Conservation (phyloP, 2,329 filamentous ascomycete species). For the Didymella segeticola region DNA sequence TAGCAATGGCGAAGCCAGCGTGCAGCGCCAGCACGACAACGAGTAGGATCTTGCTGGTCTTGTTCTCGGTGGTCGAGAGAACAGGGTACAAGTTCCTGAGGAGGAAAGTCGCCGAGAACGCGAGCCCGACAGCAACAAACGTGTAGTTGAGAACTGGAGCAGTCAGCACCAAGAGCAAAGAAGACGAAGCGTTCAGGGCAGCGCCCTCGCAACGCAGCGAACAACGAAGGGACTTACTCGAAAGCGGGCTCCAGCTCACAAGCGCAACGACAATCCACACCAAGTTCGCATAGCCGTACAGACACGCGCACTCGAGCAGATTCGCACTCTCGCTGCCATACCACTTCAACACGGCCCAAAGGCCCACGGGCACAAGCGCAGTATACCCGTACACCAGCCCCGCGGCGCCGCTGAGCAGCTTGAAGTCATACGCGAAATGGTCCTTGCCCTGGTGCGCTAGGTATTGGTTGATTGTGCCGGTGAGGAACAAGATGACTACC, state of each 20-base stretch:
- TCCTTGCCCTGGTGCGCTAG: constrained; percentile 70
- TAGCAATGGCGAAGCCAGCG: constrained; percentile 87
- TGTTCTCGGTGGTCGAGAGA: constrained; percentile 87
- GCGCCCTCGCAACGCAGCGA: too few relatives aligned
- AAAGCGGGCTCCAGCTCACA: constrained; percentile 87
- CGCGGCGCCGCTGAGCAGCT: constrained; percentile 84
- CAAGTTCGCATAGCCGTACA: constrained; percentile 96
- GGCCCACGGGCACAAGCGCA: constrained; percentile 74
- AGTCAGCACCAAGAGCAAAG: neutral
- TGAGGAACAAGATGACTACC: constrained; percentile 91
- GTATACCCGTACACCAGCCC: constrained; percentile 97
- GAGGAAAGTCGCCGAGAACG: constrained; percentile 48
- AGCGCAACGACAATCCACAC: constrained; percentile 96
- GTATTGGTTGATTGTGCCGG: constrained; percentile 94
- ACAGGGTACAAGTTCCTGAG: constrained; percentile 68
- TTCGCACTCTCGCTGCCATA: constrained; percentile 94
- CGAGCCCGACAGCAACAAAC: constrained; percentile 75
- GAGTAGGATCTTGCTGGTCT: constrained; percentile 87
- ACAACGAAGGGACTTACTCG: constrained; percentile 53
- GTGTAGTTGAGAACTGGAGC: constrained; percentile 79
- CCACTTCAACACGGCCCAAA: constrained; percentile 91
- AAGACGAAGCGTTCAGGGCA: too few relatives aligned
- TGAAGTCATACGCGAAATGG: constrained; percentile 91
- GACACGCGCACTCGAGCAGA: constrained; percentile 90
- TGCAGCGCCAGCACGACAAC: constrained; percentile 85